phyloP scores from a whole-genome alignment of 345 rosid genomes.

The Noccaea bulbosa region DNA sequence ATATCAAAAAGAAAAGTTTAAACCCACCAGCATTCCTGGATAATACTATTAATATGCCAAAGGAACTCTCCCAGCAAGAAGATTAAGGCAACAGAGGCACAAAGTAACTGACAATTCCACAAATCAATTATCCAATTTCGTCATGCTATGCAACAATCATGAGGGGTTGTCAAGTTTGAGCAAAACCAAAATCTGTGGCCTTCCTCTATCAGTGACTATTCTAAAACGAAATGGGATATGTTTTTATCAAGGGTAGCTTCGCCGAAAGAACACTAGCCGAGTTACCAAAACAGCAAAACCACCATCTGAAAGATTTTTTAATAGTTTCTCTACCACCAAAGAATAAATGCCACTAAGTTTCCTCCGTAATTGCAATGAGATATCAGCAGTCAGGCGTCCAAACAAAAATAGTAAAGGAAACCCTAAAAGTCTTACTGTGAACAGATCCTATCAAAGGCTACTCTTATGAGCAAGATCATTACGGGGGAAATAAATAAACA shows the following conservation, averaged over 20 bases:
- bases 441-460: slow-evolving; percentile 31
- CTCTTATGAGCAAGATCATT: slow-evolving; percentile 16
- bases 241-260: background rate
- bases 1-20: background rate
- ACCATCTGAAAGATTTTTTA: slow-evolving; percentile 22
- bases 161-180: slow-evolving; percentile 23
- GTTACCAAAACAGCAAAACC: background rate
- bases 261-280: background rate
- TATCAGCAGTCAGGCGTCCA: background rate
- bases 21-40: no score
- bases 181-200: slow-evolving; percentile 3
- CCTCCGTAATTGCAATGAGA: background rate
- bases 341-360: slow-evolving; percentile 15
- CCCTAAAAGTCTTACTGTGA: slow-evolving; percentile 6
- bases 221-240: background rate
- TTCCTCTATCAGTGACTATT: slow-evolving; percentile 1
- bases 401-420: background rate
- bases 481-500: background rate
- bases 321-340: background rate
- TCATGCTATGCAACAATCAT: background rate
- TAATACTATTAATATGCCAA: background rate
- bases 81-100: slow-evolving; percentile 6
- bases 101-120: background rate
- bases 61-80: background rate
- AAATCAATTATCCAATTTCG: background rate